Evolutionary conservation across 495 filamentous ascomycete species (phyloP).

Genomic region (Sphaerosporella brunnea): DNA sequence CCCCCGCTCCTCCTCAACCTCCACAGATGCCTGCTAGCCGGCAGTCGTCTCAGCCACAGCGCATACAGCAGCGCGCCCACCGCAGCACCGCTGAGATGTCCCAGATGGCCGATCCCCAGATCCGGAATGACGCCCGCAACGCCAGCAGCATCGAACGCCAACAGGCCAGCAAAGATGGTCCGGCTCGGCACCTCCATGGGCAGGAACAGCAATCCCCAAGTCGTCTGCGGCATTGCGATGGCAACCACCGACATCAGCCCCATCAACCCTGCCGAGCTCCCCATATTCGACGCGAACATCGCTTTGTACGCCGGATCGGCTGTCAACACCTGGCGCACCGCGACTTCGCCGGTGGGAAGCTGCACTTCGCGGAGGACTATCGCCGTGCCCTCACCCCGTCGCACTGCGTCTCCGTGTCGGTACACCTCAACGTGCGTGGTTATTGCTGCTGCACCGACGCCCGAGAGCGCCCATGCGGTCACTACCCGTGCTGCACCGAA

Average conservation of each 20-base stretch:
- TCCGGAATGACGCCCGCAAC: not conserved
- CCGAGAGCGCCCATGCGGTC: not conserved
- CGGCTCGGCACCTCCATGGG: not conserved
- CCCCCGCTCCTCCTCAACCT: not conserved
- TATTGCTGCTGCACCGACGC: not conserved
- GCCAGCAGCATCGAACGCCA: not conserved
- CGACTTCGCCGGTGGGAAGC: not conserved
- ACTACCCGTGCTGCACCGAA: not conserved
- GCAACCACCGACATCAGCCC: not conserved
- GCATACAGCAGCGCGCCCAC: constrained; percentile 1
- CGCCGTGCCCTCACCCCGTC: not conserved
- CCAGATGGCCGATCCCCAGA: not conserved
- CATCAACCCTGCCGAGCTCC: not conserved
- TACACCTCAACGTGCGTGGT: not conserved
- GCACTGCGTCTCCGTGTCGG: not conserved
- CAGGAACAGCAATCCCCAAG: not conserved
- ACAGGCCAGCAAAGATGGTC: not conserved
- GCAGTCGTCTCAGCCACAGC: constrained; percentile 1
- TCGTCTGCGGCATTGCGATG: not conserved
- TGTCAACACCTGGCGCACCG: not conserved
- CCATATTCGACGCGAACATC: not conserved
- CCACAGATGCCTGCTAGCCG: not conserved
- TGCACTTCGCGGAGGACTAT: not conserved
- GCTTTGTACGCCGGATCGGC: not conserved
- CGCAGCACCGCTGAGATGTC: not conserved